Evolutionary conservation across 2,329 filamentous ascomycete species (phyloP), one percentile per base, ranked within the genome.

Genomic region (Sclerotinia nivalis): DNA sequence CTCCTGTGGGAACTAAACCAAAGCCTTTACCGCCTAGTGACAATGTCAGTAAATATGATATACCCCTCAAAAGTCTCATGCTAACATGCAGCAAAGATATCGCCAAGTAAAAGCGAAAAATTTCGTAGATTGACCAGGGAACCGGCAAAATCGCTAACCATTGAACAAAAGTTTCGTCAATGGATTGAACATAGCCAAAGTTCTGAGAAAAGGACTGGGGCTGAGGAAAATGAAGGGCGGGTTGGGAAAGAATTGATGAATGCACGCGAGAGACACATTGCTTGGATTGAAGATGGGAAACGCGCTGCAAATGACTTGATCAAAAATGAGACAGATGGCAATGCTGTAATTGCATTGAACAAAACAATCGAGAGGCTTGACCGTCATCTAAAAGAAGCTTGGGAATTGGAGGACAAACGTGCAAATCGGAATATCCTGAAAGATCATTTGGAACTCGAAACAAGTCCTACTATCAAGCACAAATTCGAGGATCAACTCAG

Each of bases 221-320:
- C 31, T 6, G 22, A 65, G 18, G 31, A 43, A 43, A 18, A 12
- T 6, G 9, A 28, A 28, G 31, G 15, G n/a, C 34, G 25, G n/a
- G 18, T 25, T 5, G 47, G 43, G 28, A 54, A 20, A 7, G 47
- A 65, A 28, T 18, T 40, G 10, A 4, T 22, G 5, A 18, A 65
- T 43, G 61, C 61, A 40, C 47, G 61, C n/a, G 47, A 65, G n/a
- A 40, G 13, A 10, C n/a, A 64, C 34, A 12, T 64, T 18, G 61
- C 31, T 5, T 37, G 31, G 47, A 31, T 64, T 28, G 34, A 40
- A 7, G 31, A 25, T 20, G 8, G 13, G 61, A 52, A 15, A 40
- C 2, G 22, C 10, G 22, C 5, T 8, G 47, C 61, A 20, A n/a
- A 9, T 37, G 22, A 9, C 20, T 22, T 12, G 60, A 49, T 64